Base-by-base conservation (phyloP, 23 red algal species). In the Gracilaria domingensis region DNA sequence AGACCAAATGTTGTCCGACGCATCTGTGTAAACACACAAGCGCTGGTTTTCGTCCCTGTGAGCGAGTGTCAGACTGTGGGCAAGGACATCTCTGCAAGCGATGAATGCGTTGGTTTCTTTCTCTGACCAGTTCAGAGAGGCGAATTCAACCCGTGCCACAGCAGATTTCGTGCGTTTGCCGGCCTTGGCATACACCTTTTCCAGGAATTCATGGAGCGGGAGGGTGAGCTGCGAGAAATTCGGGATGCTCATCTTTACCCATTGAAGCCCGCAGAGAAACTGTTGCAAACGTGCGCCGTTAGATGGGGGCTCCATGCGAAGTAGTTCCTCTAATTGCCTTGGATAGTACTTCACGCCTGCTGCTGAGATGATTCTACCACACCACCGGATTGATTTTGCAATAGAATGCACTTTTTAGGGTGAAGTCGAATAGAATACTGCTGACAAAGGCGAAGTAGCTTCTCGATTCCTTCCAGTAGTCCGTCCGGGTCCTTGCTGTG, bases 351-450 rank as follows among this genome's bases (percentile, higher is more conserved):
- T n/a, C n/a, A n/a, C n/a, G n/a, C n/a, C n/a, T n/a, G n/a, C n/a
- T n/a, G 61, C 42, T 18, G 0, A 29, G 32, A 86, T 45, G 1
- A 86, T 66, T 50, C 82, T 29, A 24, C 62, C 82, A 0, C 82
- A 66, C 58, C 82, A 86, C 23, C 60, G 0, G 37, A 47, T 56
- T n/a, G 36, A 49, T 8, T 7, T 86, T 6, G 65, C 21, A 86
- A 86, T 0, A 86, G 61, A 8, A 50, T 47, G n/a, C 82, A 71
- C 30, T 86, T 86, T 11, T 23, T 55, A 23, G 82, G 61, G 23
- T 86, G 82, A 11, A 86, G 0, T 11, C 44, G 61, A 14, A 70
- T 51, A 14, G 17, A 49, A n/a, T 48, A 70, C 61, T 69, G 16
- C 5, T n/a, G 11, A 12, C 82, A 86, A 5, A 72, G 12, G 9